Conservation (phyloP, 805 yeast species). For the Clavispora asparagi region DNA sequence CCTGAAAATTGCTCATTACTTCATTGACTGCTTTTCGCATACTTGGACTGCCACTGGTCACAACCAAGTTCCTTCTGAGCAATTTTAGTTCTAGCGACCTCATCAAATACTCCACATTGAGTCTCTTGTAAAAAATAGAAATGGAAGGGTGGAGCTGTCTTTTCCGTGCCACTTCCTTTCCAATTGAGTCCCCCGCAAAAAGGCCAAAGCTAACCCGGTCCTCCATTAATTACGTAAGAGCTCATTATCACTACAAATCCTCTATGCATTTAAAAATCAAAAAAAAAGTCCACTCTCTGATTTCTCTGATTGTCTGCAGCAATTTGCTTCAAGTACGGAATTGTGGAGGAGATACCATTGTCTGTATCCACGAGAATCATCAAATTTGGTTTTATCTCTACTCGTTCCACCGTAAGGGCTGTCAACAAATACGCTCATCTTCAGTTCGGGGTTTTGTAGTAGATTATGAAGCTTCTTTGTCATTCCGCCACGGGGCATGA, state of each 20-base stretch:
- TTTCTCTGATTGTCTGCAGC: slow-evolving; percentile 7
- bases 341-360: slow-evolving; percentile 46
- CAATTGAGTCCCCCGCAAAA: not conserved
- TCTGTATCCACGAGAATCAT: slow-evolving; percentile 44
- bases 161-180: not conserved
- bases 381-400: slow-evolving; percentile 43
- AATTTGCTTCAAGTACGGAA: slow-evolving; percentile 37
- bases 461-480: slow-evolving; percentile 31
- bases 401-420: slow-evolving; percentile 56
- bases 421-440: slow-evolving; percentile 38
- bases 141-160: not conserved
- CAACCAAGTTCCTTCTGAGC: slow-evolving; percentile 1
- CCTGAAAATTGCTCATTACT: slow-evolving; percentile 1
- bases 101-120: not conserved
- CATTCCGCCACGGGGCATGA: slow-evolving; percentile 44
- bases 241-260: slow-evolving; percentile 36
- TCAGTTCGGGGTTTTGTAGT: slow-evolving; percentile 23
- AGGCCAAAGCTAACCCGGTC: not conserved
- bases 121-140: not conserved
- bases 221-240: slow-evolving; percentile 8
- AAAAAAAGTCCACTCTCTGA: slow-evolving; percentile 27
- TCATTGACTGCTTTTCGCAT: slow-evolving; percentile 1
- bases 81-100: not conserved
- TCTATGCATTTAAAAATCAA: slow-evolving; percentile 40
- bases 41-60: slow-evolving; percentile 1